Evolutionary conservation across 805 yeast species (phyloP).

Genomic region (Yamadazyma phyllophila): DNA sequence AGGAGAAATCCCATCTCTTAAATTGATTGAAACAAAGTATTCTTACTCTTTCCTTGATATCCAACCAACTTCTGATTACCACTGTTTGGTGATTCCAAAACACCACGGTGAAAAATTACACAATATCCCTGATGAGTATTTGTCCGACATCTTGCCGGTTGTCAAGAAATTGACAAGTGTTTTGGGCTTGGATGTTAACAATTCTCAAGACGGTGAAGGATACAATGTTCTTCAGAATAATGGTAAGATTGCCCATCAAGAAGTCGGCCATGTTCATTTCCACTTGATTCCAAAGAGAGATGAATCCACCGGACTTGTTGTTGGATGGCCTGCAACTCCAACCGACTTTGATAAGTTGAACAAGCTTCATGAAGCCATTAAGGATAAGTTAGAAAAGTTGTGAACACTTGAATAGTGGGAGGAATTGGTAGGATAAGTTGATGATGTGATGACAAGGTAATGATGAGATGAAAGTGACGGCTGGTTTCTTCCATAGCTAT

Average conservation of each 20-base stretch:
- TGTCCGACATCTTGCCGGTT: constrained; percentile 82
- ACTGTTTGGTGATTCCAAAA: constrained; percentile 87
- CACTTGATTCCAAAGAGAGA: constrained; percentile 91
- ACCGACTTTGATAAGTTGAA: constrained; percentile 75
- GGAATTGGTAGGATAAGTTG: neutral
- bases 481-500: neutral
- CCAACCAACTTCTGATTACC: constrained; percentile 89
- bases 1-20: constrained; percentile 94
- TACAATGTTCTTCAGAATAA: constrained; percentile 92
- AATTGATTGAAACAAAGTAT: constrained; percentile 80
- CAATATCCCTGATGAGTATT: constrained; percentile 86
- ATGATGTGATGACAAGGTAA: neutral
- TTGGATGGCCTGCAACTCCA: constrained; percentile 92
- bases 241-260: constrained; percentile 93
- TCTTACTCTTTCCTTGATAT: constrained; percentile 87
- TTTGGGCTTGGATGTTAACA: constrained; percentile 59
- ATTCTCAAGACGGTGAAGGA: constrained; percentile 63
- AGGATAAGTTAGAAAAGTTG: constrained; percentile 19
- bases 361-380: constrained; percentile 59
- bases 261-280: constrained; percentile 94
- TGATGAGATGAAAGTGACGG: neutral
- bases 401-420: constrained; percentile 1
- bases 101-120: constrained; percentile 91
- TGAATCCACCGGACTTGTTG: constrained; percentile 68
- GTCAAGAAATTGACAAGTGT: constrained; percentile 83